Conservation (phyloP, 208 protist genomes). For the Jaenimonas drosophilae region DNA sequence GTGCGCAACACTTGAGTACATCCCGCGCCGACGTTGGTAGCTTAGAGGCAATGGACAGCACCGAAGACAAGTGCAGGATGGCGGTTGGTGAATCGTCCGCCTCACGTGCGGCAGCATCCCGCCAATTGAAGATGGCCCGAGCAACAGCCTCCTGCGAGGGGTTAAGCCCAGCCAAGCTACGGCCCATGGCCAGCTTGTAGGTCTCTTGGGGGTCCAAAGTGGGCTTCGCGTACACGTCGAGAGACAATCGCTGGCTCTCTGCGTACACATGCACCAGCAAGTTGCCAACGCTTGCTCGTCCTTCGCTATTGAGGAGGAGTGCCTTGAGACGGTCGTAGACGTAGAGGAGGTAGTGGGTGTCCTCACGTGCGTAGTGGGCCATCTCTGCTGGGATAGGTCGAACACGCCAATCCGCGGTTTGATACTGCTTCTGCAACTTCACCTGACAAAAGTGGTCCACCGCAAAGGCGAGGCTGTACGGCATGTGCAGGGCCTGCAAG, state of each 20-base stretch:
- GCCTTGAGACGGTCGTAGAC: conserved; percentile 90
- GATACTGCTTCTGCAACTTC: conserved; percentile 95
- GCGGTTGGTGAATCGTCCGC: conserved; percentile 77
- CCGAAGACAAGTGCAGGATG: conserved; percentile 67
- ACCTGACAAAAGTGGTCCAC: conserved; percentile 93
- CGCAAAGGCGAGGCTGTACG: conserved; percentile 89
- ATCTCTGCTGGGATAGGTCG: conserved; percentile 96
- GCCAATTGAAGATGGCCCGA: conserved; percentile 76
- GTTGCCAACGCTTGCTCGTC: conserved; percentile 68
- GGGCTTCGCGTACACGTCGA: conserved; percentile 91
- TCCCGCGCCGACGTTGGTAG: conserved; percentile 63
- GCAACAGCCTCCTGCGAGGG: conserved; percentile 48
- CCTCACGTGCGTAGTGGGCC: conserved; percentile 94
- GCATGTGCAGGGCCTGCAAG: conserved; percentile 88
- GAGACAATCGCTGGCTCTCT: conserved; percentile 71
- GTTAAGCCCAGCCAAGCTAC: conserved; percentile 61
- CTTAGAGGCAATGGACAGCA: conserved; percentile 77
- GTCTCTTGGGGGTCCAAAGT: conserved; percentile 53
- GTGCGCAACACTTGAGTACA: conserved; percentile 58
- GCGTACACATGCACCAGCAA: conserved; percentile 81
- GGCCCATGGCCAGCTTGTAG: conserved; percentile 59
- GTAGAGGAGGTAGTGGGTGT: conserved; percentile 98
- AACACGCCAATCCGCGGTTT: conserved; percentile 97
- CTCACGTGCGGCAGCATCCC: conserved; percentile 58
- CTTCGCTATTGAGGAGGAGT: conserved; percentile 67